Evolutionary conservation across 257 asterid species (phyloP).

Genomic region (Salvia hispanica): DNA sequence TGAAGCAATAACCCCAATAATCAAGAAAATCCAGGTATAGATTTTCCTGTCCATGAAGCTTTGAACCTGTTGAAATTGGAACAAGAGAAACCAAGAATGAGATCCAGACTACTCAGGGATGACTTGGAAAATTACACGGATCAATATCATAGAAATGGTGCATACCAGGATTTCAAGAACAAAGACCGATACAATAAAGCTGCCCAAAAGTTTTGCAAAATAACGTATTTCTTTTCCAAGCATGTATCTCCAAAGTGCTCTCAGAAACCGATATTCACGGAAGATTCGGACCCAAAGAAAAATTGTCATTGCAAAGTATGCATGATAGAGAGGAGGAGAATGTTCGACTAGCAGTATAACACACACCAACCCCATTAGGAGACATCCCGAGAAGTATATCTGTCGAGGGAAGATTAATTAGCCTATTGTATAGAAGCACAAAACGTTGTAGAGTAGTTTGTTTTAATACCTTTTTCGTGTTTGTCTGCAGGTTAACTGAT

Average conservation of each 20-base stretch:
- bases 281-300: constrained; percentile 88
- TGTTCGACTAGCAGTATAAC: constrained; percentile 68
- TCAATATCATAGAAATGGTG: constrained; percentile 20
- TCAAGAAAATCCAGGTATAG: constrained; percentile 86
- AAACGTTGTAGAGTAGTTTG: neutral
- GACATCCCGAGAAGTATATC: constrained; percentile 67
- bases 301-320: constrained; percentile 79
- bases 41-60: constrained; percentile 85
- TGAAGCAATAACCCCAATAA: constrained; percentile 67
- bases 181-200: constrained; percentile 54
- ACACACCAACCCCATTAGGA: constrained; percentile 61
- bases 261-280: constrained; percentile 68
- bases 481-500: constrained; percentile 43
- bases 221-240: constrained; percentile 46
- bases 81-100: constrained; percentile 29
- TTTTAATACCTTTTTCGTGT: constrained; percentile 59
- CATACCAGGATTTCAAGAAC: constrained; percentile 92
- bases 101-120: constrained; percentile 17
- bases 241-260: constrained; percentile 62
- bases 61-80: constrained; percentile 60
- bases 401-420: constrained; percentile 37
- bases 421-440: constrained; percentile 26
- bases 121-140: constrained; percentile 27
- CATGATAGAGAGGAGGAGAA: constrained; percentile 92
- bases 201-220: constrained; percentile 52